Evolutionary conservation across 2,329 filamentous ascomycete species (phyloP).

Genomic region (Neurospora crassa): DNA sequence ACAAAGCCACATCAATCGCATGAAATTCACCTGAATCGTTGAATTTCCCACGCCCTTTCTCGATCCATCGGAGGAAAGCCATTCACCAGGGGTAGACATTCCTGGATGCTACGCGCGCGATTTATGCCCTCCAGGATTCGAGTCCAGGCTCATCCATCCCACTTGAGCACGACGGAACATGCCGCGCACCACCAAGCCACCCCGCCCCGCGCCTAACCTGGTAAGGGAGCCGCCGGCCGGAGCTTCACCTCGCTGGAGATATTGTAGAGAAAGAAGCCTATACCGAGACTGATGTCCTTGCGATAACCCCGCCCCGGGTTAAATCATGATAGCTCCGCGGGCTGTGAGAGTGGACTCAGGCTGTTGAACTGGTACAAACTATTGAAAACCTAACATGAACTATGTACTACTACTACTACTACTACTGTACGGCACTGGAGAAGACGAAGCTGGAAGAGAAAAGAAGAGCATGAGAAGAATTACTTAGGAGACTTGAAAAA

Average conservation of each 20-base stretch:
- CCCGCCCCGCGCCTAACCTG: neutral
- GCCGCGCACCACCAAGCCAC: neutral
- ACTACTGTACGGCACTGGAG: neutral
- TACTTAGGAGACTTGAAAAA: neutral
- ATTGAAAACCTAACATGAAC: neutral
- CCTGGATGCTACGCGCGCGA: neutral
- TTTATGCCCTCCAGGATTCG: neutral
- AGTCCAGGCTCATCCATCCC: neutral
- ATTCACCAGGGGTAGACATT: neutral
- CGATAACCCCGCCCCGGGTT: too few relatives aligned
- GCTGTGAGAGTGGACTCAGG: neutral
- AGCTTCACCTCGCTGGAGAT: neutral
- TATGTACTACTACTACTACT: too few relatives aligned
- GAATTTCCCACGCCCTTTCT: neutral
- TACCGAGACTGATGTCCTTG: too few relatives aligned
- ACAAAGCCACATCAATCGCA: neutral
- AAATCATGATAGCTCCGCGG: too few relatives aligned
- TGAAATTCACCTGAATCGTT: neutral
- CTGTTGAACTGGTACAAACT: neutral
- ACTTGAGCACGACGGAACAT: neutral
- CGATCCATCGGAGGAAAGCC: neutral
- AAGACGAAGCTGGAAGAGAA: neutral
- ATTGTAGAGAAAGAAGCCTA: neutral
- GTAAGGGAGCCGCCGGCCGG: neutral
- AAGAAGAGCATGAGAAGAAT: neutral